Percentiles rank a stretch among this genome's conserved stretches.
Conservation (phyloP, 2,329 filamentous ascomycete genomes). For the Trichoderma oligosporum region DNA sequence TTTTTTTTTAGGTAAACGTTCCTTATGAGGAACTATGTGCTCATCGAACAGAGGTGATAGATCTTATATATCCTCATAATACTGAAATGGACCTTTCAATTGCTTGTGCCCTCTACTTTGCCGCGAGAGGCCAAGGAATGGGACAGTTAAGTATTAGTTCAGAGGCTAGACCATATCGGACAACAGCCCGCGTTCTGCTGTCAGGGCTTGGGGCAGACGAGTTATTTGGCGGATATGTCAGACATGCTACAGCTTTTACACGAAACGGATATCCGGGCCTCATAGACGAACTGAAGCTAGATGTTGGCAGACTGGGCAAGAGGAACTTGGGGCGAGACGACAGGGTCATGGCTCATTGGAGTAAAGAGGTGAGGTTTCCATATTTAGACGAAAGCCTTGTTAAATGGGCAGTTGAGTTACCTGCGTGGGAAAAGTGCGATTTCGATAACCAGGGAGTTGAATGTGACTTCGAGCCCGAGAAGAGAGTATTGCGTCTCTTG, state of each 20-base stretch:
- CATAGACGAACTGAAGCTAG: slow-evolving; percentile 76
- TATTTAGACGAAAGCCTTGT: slow-evolving; percentile 86
- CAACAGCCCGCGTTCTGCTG: slow-evolving; percentile 75
- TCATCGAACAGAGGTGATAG: slow-evolving; percentile 66
- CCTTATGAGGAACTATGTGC: slow-evolving; percentile 70
- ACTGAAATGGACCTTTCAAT: slow-evolving; percentile 99
- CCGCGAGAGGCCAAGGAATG: slow-evolving; percentile 66
- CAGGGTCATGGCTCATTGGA: slow-evolving; percentile 83
- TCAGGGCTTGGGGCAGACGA: slow-evolving; percentile 95
- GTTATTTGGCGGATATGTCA: slow-evolving; percentile 87
- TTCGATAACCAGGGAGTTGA: slow-evolving; percentile 55
- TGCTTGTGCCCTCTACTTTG: slow-evolving; percentile 89
- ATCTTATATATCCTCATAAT: slow-evolving; percentile 85
- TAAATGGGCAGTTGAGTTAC: slow-evolving; percentile 69
- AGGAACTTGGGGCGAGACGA: slow-evolving; percentile 96
- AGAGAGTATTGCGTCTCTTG: slow-evolving; percentile 73
- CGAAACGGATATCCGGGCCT: slow-evolving; percentile 67
- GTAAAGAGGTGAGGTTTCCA: slow-evolving; percentile 83
- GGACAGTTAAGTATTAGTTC: slow-evolving; percentile 34
- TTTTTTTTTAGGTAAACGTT: slow-evolving; percentile 60
- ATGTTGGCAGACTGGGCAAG: slow-evolving; percentile 80
- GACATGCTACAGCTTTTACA: slow-evolving; percentile 74
- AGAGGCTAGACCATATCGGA: slow-evolving; percentile 51
- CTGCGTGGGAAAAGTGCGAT: slow-evolving; percentile 83
- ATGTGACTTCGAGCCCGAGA: slow-evolving; percentile 64